Evolutionary conservation across 139 green algal genomes (phyloP), one percentile per base, ranked within the genome.

Genomic region (Tetraselmis chui): DNA sequence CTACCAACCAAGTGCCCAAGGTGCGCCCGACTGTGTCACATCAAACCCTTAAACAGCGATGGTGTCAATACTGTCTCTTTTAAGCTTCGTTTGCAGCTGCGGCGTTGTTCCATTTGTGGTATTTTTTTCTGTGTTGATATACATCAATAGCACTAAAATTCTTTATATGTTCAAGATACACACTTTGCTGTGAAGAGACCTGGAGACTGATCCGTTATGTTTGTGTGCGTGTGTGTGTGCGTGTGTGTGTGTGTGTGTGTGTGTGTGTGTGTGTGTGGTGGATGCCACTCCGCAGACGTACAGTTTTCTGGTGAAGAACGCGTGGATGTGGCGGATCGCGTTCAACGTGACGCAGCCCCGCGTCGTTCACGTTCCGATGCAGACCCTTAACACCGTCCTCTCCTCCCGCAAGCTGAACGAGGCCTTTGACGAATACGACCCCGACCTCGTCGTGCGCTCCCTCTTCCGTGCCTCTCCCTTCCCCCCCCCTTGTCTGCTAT

Each of bases 241-340:
- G 45, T 18, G 18, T 5, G 11, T 67, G 11, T n/a, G 11, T 67
- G 5, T 67, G 45, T 67, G 45, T 67, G 45, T 67, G 45, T 67
- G 5, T 5, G 45, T 5, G 45, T 5, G 45, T 5, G 45, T 5
- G 45, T 67, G 45, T 5, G 45, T 5, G 45, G 45, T 25, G 18
- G 45, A 67, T 5, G 45, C 11, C 5, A 18, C 45, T 67, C 45
- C 45, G 45, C 45, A 67, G 86, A 93, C 84, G 25, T 99, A 99
- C 89, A 93, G 86, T 30, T 99, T 98, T 87, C 83, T 99, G 74
- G 96, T 97, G 1, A 91, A 92, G 76, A 91, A 98, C 86, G 79
- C 85, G 45, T 88, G 94, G 59, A 83, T 97, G 31, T 97, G 94
- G 93, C 85, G 92, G 2, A 31, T 91, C 26, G 83, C 86, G 23